Conservation (phyloP, 495 filamentous ascomycete species). For the Massariosphaeria phaeospora region DNA sequence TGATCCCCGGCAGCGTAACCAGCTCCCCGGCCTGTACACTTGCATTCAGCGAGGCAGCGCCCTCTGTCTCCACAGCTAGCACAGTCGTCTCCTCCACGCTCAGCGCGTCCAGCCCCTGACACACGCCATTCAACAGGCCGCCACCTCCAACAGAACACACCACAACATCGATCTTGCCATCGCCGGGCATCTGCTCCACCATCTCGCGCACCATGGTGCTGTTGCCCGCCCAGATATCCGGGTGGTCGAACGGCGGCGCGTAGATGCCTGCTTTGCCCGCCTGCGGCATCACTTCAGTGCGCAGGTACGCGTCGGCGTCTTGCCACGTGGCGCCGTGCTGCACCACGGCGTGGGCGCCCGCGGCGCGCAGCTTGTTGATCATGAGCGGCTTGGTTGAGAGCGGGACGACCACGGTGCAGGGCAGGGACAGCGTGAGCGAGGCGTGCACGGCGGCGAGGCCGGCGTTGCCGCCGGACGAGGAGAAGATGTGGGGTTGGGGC, state of each 20-base stretch:
- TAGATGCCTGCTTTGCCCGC: constrained; percentile 58
- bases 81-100: constrained; percentile 49
- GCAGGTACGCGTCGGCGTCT: constrained; percentile 71
- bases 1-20: constrained; percentile 68
- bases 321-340: constrained; percentile 67
- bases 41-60: constrained; percentile 66
- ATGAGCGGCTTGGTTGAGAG: constrained; percentile 62
- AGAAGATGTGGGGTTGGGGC: constrained; percentile 70
- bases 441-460: constrained; percentile 86
- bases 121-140: constrained; percentile 74
- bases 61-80: constrained; percentile 75
- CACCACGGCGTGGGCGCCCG: constrained; percentile 65
- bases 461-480: constrained; percentile 83
- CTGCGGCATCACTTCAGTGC: constrained; percentile 53
- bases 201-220: constrained; percentile 72
- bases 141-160: constrained; percentile 87
- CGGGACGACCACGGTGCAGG: constrained; percentile 80
- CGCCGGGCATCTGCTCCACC: constrained; percentile 50
- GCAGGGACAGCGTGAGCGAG: constrained; percentile 59
- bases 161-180: constrained; percentile 55
- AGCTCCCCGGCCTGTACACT: constrained; percentile 56
- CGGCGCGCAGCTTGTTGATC: constrained; percentile 63
- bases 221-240: constrained; percentile 77
- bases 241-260: constrained; percentile 86
- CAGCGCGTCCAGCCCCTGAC: constrained; percentile 59